Base-by-base conservation (phyloP, 495 filamentous ascomycete genomes). In the Hyaloscypha variabilis region DNA sequence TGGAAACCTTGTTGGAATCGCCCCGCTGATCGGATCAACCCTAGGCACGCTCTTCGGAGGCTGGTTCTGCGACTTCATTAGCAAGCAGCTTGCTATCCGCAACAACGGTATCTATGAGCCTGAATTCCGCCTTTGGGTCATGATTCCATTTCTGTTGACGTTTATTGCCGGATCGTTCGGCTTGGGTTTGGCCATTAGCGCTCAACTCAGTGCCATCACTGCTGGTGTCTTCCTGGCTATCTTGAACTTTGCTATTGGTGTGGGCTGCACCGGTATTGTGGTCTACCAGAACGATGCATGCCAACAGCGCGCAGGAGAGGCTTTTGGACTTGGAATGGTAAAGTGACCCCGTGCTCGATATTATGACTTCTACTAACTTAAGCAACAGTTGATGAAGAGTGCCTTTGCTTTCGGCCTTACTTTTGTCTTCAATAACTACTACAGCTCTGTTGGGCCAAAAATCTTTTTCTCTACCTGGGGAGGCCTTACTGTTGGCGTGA, bases 251-350 rank as follows among this genome's bases (percentile, higher is more conserved):
- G 31, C 58, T 25, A n/a, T 60, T 21, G 58, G 58, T 11, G 19
- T 42, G 3, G 58, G 58, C 10, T 60, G 58, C 24, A 60, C 58
- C 8, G 58, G 58, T 2, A 60, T 60, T 17, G 17, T 60, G 19
- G 1, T n/a, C 1, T 60, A 60, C 28, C 2, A 1, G 3, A 60
- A 60, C 31, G 58, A 60, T 21, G 58, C 24, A 3, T 60, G 29
- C 23, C 19, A 23, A 8, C 2, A 42, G 24, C 10, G 24, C 2
- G 31, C 58, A 2, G 58, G 30, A 25, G 31, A 60, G 23, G 29
- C 58, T 2, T 60, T 49, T 25, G 36, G 36, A 1, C 30, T 60
- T 26, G 23, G 3, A 8, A 60, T 60, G 36, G 58, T 60, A 28
- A 46, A 34, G 42, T 14, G 10, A 46, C 8, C 31, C 31, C 23